These are phyloP conservation scores for Pleurotus tuber-regium DNA, from an alignment of 768 basidiomycete species.

Conservation along the genomic window DNA sequence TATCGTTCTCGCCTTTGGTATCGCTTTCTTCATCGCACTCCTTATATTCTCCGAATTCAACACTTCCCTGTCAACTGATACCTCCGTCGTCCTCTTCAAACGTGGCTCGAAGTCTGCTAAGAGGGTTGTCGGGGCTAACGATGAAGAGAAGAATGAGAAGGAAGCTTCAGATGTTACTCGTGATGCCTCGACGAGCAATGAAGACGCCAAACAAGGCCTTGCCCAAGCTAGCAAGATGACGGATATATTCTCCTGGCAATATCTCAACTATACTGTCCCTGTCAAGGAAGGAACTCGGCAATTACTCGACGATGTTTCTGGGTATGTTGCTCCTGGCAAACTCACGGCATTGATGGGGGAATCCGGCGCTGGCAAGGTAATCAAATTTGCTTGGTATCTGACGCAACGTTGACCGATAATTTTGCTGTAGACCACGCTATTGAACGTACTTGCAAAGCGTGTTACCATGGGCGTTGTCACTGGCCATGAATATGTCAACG, in stretches of 20 bases:
- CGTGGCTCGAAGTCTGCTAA: slow-evolving; percentile 41
- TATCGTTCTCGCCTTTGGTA: slow-evolving; percentile 62
- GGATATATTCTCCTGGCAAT: slow-evolving; percentile 80
- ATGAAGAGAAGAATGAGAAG: slow-evolving; percentile 31
- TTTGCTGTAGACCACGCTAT: slow-evolving; percentile 50
- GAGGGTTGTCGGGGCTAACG: slow-evolving; percentile 29
- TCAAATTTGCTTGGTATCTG: slow-evolving; percentile 35
- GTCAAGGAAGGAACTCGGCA: slow-evolving; percentile 39
- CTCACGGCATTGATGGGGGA: slow-evolving; percentile 60
- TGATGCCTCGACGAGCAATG: not conserved
- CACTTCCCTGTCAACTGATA: slow-evolving; percentile 34
- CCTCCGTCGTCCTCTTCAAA: slow-evolving; percentile 59
- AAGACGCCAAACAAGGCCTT: slow-evolving; percentile 10
- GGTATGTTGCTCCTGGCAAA: slow-evolving; percentile 80
- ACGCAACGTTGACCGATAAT: slow-evolving; percentile 37
- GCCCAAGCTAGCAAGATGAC: slow-evolving; percentile 22
- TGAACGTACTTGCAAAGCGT: slow-evolving; percentile 56
- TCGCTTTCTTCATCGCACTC: slow-evolving; percentile 51
- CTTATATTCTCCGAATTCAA: slow-evolving; percentile 59
- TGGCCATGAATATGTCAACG: slow-evolving; percentile 56
- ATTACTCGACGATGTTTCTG: slow-evolving; percentile 72
- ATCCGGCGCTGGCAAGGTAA: slow-evolving; percentile 46
- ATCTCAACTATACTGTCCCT: slow-evolving; percentile 64
- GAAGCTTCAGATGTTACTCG: slow-evolving; percentile 18
- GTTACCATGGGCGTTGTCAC: slow-evolving; percentile 42